These are phyloP conservation scores for Colletotrichum cuscutae DNA, from an alignment of 2,329 filamentous ascomycete genomes.

Conservation along the genomic window DNA sequence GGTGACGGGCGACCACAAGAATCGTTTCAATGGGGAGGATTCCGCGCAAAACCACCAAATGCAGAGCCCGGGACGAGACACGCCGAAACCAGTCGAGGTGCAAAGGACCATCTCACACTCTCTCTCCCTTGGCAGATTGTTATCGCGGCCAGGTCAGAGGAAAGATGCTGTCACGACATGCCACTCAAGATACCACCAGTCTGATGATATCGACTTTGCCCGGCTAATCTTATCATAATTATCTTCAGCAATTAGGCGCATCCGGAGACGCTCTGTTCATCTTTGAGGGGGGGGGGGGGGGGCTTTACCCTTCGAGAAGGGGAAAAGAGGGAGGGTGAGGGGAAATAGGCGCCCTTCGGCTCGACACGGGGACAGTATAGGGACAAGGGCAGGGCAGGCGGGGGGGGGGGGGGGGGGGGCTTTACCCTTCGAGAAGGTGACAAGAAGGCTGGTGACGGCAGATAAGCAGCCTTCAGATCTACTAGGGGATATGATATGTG, in stretches of 20 bases:
- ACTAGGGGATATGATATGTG: conserved; percentile 25
- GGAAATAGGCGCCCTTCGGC: too few species aligned
- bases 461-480: conserved; percentile 27
- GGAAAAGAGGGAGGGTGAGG: too few species aligned
- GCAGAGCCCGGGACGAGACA: neutral
- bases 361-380: too few species aligned
- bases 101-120: too few species aligned
- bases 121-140: neutral
- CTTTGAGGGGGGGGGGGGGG: neutral
- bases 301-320: conserved; percentile 25
- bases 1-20: conserved; percentile 3
- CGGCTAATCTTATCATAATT: conserved; percentile 5
- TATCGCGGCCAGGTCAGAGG: neutral
- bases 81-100: neutral
- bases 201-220: neutral
- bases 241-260: conserved; percentile 1
- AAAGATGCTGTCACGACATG: neutral
- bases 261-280: conserved; percentile 7
- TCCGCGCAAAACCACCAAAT: neutral
- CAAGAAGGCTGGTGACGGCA: conserved; percentile 11
- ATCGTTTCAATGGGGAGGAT: neutral
- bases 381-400: too few species aligned
- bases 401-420: neutral
- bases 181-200: neutral
- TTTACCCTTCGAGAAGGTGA: conserved; percentile 26